A percentile compares a stretch with the other conserved stretches of the same genome.
Conservation (phyloP, 208 protist genomes). For the Trypanosoma cruzi region DNA sequence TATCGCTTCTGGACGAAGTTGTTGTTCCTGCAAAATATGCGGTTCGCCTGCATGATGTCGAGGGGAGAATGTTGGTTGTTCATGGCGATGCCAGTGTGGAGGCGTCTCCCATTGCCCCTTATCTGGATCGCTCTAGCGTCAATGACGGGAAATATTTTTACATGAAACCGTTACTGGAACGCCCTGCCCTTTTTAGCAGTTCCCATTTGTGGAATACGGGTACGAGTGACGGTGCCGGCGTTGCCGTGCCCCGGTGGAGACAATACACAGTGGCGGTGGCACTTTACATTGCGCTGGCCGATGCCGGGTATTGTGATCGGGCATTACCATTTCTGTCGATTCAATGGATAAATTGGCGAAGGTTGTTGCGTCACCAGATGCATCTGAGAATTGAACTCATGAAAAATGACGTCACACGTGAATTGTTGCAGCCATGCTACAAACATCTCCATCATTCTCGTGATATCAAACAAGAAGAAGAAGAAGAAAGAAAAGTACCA, state of each 20-base stretch:
- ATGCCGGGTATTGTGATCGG: constrained; percentile 51
- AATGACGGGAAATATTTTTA: constrained; percentile 22
- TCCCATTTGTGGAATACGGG: neutral
- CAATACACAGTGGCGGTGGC: constrained; percentile 48
- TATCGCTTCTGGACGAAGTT: constrained; percentile 11
- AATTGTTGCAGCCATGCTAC: neutral
- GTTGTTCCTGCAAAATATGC: constrained; percentile 11
- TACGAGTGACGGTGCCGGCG: neutral
- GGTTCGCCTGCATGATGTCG: constrained; percentile 25
- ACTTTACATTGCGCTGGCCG: constrained; percentile 56
- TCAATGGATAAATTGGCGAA: constrained; percentile 37
- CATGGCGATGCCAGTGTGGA: neutral
- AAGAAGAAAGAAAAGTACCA: constrained; percentile 14
- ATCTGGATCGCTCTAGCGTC: neutral
- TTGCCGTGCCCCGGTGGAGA: constrained; percentile 47
- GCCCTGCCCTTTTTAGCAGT: neutral
- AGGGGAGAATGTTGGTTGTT: constrained; percentile 27
- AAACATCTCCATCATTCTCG: neutral
- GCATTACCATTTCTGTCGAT: constrained; percentile 51
- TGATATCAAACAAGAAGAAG: neutral
- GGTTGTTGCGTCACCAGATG: constrained; percentile 29
- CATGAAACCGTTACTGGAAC: constrained; percentile 14
- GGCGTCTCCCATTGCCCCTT: constrained; percentile 2
- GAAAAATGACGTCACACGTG: constrained; percentile 12
- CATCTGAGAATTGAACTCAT: constrained; percentile 42